phyloP scores from a whole-genome alignment of 2,329 filamentous ascomycete genomes.

The Colletotrichum tropicale region DNA sequence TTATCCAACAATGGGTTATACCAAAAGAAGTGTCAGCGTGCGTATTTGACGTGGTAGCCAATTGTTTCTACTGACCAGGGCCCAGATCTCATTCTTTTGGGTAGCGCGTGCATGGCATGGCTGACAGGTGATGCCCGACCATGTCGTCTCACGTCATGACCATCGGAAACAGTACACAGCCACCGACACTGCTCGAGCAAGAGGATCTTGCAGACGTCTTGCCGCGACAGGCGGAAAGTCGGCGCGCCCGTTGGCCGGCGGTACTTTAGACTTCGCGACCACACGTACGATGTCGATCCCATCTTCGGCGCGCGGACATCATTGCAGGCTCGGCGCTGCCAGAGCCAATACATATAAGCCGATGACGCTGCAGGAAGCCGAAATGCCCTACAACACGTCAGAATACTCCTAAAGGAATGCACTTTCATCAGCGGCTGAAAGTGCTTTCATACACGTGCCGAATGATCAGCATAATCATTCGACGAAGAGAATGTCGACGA shows the following conservation, averaged over 20 bases:
- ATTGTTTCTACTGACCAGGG: not conserved
- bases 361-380: not conserved
- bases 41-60: not conserved
- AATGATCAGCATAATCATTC: not conserved
- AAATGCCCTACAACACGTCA: not conserved
- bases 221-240: not conserved
- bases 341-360: not conserved
- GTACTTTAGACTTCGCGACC: not conserved
- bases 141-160: not conserved
- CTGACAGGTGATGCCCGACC: not conserved
- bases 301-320: slow-evolving; percentile 8
- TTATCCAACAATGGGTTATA: not conserved
- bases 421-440: not conserved
- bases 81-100: not conserved
- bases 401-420: not conserved
- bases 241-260: not conserved
- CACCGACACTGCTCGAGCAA: slow-evolving; percentile 9
- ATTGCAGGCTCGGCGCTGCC: not conserved
- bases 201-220: not conserved
- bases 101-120: not conserved
- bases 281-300: not conserved
- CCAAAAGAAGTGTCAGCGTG: not conserved
- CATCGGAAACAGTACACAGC: slow-evolving; percentile 15
- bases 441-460: not conserved
- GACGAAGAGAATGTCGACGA: not conserved